phyloP scores from a whole-genome alignment of 2,329 filamentous ascomycete genomes.

The Fonsecaea monophora region DNA sequence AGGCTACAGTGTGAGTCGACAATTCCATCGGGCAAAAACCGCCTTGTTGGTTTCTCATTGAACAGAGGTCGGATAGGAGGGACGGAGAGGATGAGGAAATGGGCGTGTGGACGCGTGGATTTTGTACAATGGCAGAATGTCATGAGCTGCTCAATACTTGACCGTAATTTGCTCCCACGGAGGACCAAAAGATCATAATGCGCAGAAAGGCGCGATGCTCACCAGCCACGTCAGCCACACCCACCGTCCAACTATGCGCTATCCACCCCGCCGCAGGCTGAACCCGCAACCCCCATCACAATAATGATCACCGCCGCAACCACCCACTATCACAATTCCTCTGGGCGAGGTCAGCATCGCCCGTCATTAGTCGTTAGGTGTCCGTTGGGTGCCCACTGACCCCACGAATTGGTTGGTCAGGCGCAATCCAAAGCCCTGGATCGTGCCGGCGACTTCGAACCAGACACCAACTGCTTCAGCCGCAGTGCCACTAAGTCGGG shows the following conservation, averaged over 20 bases:
- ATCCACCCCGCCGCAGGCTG: background rate
- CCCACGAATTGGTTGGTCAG: slow-evolving; percentile 2
- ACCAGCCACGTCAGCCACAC: background rate
- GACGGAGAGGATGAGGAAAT: background rate
- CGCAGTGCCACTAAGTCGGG: slow-evolving; percentile 19
- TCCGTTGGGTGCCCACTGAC: background rate
- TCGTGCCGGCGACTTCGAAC: slow-evolving; percentile 13
- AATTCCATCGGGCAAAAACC: slow-evolving; percentile 5
- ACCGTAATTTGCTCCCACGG: background rate
- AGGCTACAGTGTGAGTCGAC: background rate
- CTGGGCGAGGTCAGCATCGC: background rate
- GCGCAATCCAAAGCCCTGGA: slow-evolving; percentile 8
- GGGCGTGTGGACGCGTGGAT: background rate
- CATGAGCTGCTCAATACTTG: background rate
- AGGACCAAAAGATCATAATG: background rate
- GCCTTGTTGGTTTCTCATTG: background rate
- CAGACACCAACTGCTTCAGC: slow-evolving; percentile 16
- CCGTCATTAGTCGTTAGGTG: background rate
- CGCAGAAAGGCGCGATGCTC: background rate
- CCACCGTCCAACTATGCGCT: background rate
- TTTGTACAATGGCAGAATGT: background rate
- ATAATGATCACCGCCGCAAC: background rate
- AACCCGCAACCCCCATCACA: background rate
- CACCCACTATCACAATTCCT: background rate
- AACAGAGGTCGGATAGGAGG: slow-evolving; percentile 19